phyloP scores from a whole-genome alignment of 495 filamentous ascomycete genomes.

The Penicillium coprophilum region DNA sequence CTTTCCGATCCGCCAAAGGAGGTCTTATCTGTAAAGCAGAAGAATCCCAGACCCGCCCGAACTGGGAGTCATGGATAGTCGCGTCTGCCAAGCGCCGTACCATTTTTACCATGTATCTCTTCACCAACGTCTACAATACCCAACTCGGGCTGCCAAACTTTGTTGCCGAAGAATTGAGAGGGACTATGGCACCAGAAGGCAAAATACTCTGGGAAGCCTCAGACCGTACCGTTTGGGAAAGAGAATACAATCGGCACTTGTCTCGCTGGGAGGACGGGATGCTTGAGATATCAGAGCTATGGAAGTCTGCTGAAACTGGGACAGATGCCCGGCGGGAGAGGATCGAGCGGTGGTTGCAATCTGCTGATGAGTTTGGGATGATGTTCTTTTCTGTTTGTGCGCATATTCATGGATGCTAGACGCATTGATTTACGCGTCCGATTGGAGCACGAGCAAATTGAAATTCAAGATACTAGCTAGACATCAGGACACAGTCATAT shows the following conservation, averaged over 20 bases:
- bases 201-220: constrained; percentile 40
- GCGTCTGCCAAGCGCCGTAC: constrained; percentile 47
- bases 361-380: constrained; percentile 35
- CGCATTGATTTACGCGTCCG: background rate
- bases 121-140: constrained; percentile 43
- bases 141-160: constrained; percentile 43
- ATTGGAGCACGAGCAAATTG: background rate
- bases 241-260: constrained; percentile 41
- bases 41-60: constrained; percentile 32
- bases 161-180: constrained; percentile 39
- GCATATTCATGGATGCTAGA: constrained; percentile 34
- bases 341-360: constrained; percentile 30
- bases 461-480: background rate
- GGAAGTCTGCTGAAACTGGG: constrained; percentile 28
- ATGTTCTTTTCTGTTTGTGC: constrained; percentile 30
- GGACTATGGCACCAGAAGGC: constrained; percentile 31
- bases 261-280: constrained; percentile 38
- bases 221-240: constrained; percentile 37
- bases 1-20: constrained; percentile 37
- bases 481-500: background rate
- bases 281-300: constrained; percentile 46
- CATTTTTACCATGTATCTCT: constrained; percentile 49
- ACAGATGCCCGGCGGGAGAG: constrained; percentile 10
- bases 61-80: constrained; percentile 53
- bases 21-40: constrained; percentile 45